Evolutionary conservation across 2,329 filamentous ascomycete species (phyloP).

Genomic region (Exophiala alcalophila): DNA sequence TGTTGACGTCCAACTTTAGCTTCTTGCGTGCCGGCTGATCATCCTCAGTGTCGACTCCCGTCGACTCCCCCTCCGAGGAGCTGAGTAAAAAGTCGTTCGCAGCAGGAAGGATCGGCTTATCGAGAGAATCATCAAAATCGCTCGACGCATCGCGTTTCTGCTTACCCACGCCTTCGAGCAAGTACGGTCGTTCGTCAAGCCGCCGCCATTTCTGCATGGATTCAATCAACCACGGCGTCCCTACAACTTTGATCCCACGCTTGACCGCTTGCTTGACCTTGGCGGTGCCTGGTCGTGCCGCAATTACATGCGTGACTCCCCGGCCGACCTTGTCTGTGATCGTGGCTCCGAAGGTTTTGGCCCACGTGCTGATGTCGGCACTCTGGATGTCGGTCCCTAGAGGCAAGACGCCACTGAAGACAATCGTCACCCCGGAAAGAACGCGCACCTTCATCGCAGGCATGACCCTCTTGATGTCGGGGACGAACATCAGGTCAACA

Average conservation of each 20-base stretch:
- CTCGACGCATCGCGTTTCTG: slow-evolving; percentile 35
- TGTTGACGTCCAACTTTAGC: slow-evolving; percentile 35
- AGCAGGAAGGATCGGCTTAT: slow-evolving; percentile 44
- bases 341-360: slow-evolving; percentile 75
- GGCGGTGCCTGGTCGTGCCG: slow-evolving; percentile 68
- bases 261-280: slow-evolving; percentile 86
- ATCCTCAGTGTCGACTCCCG: slow-evolving; percentile 26
- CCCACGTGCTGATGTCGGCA: slow-evolving; percentile 85
- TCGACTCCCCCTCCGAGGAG: slow-evolving; percentile 38
- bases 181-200: slow-evolving; percentile 73
- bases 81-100: slow-evolving; percentile 29
- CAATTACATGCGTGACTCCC: slow-evolving; percentile 52
- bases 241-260: slow-evolving; percentile 85
- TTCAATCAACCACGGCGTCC: slow-evolving; percentile 82
- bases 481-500: slow-evolving; percentile 60
- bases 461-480: slow-evolving; percentile 83
- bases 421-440: slow-evolving; percentile 71
- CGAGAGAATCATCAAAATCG: slow-evolving; percentile 36
- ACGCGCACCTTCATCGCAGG: slow-evolving; percentile 74
- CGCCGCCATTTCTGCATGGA: slow-evolving; percentile 80
- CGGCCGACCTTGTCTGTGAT: slow-evolving; percentile 47
- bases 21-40: slow-evolving; percentile 26
- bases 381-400: slow-evolving; percentile 73
- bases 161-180: slow-evolving; percentile 62
- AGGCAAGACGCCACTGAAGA: slow-evolving; percentile 87